Evolutionary conservation across 1,284 basidiomycete species (phyloP).

Genomic region (Ustilago bromivora): DNA sequence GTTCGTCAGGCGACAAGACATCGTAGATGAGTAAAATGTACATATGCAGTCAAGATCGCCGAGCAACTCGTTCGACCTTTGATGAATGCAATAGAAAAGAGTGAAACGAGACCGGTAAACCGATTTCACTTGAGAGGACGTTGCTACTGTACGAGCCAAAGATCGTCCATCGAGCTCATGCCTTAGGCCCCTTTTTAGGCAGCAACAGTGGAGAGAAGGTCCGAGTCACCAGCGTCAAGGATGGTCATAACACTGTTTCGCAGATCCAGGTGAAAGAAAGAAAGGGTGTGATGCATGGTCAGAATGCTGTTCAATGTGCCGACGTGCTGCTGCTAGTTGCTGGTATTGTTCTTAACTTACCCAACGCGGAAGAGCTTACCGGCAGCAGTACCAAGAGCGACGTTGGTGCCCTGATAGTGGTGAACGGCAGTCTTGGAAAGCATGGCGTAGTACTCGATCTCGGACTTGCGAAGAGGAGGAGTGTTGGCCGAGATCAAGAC

Average conservation of each 20-base stretch:
- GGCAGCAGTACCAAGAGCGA: slow-evolving; percentile 98
- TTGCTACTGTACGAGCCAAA: slow-evolving; percentile 25
- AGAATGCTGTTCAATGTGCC: slow-evolving; percentile 6
- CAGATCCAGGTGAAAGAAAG: neutral
- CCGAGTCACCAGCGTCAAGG: slow-evolving; percentile 95
- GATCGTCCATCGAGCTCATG: slow-evolving; percentile 24
- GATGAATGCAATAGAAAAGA: slow-evolving; percentile 1
- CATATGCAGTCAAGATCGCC: slow-evolving; percentile 10
- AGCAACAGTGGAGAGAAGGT: slow-evolving; percentile 75
- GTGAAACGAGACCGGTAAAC: neutral
- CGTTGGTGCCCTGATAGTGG: slow-evolving; percentile 91
- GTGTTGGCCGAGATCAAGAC: slow-evolving; percentile 99
- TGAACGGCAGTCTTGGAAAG: slow-evolving; percentile 93
- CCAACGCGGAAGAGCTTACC: slow-evolving; percentile 99
- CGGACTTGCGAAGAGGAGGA: slow-evolving; percentile 97
- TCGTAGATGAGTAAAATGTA: slow-evolving; percentile 17
- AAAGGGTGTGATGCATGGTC: slow-evolving; percentile 1
- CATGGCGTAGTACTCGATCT: slow-evolving; percentile 99
- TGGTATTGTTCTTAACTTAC: slow-evolving; percentile 72
- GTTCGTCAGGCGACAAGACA: slow-evolving; percentile 9
- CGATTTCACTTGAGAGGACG: slow-evolving; percentile 27
- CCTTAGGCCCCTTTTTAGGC: slow-evolving; percentile 55
- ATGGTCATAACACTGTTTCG: slow-evolving; percentile 85
- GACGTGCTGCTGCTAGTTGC: neutral
- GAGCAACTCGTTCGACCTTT: slow-evolving; percentile 25